phyloP scores from a whole-genome alignment of 345 rosid species.

The Salix arbutifolia region DNA sequence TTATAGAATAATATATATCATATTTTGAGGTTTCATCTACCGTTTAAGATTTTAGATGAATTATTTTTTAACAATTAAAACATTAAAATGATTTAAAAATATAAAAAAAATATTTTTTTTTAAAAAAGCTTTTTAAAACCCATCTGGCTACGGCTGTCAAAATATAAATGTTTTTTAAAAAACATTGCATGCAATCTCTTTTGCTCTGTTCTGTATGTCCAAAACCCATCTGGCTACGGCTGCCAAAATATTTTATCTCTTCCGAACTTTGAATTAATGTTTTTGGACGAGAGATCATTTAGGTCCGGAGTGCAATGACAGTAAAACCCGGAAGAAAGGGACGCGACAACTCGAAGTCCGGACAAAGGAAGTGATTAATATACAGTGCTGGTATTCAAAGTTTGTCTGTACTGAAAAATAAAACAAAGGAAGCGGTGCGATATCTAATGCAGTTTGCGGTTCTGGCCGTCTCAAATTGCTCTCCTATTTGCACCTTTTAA shows the following conservation, averaged over 20 bases:
- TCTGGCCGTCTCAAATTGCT: too few species aligned
- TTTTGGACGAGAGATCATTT: not conserved
- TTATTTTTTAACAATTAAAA: too few species aligned
- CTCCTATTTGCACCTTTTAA: too few species aligned
- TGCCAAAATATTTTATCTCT: not conserved
- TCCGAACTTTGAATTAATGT: not conserved
- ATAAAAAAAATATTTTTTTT: too few species aligned
- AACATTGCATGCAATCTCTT: conserved; percentile 1
- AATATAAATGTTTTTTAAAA: too few species aligned
- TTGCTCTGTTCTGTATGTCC: not conserved
- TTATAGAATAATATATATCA: too few species aligned
- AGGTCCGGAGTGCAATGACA: not conserved
- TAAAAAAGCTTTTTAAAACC: too few species aligned
- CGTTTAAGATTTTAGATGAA: too few species aligned
- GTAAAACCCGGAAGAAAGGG: not conserved
- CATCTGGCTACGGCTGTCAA: too few species aligned
- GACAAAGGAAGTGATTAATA: not conserved
- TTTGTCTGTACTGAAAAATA: not conserved
- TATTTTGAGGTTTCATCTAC: too few species aligned
- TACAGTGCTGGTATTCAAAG: not conserved
- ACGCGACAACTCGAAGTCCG: not conserved
- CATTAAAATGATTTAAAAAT: too few species aligned
- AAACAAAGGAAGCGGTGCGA: not conserved
- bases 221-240: conserved; percentile 6
- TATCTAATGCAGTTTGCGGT: too few species aligned